Evolutionary conservation across 148 eudicot genomes (phyloP).

Genomic region (Arctostaphylos glauca): DNA sequence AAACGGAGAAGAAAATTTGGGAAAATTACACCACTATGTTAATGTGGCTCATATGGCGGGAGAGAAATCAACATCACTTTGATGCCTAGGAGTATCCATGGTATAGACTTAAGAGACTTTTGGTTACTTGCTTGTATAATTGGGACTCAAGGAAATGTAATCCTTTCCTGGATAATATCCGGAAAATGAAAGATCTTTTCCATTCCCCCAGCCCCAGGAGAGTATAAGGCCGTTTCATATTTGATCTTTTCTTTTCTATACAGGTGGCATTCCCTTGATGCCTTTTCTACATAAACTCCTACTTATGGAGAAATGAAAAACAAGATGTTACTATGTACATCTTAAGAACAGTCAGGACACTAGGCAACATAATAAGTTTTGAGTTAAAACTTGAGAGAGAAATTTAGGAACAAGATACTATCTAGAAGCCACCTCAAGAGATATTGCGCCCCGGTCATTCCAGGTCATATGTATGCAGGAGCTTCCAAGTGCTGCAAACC

Average conservation of each 20-base stretch:
- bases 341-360: background rate
- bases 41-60: background rate
- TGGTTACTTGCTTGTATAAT: background rate
- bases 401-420: background rate
- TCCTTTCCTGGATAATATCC: background rate
- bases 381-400: background rate
- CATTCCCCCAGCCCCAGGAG: background rate
- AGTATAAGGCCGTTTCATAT: too few relatives aligned
- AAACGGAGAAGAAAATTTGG: background rate
- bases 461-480: conserved; percentile 96
- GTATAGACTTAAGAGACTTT: background rate
- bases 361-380: background rate
- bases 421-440: conserved; percentile 61
- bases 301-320: background rate
- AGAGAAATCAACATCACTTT: background rate
- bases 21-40: background rate
- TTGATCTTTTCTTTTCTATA: background rate
- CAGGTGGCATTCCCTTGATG: background rate
- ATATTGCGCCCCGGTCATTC: conserved; percentile 94
- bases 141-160: background rate
- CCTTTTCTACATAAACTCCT: background rate
- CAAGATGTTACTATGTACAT: background rate
- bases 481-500: conserved; percentile 87
- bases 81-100: background rate
- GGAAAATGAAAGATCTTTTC: background rate